phyloP scores from a whole-genome alignment of 1,139 yeast species.

The Spathaspora sp. region DNA sequence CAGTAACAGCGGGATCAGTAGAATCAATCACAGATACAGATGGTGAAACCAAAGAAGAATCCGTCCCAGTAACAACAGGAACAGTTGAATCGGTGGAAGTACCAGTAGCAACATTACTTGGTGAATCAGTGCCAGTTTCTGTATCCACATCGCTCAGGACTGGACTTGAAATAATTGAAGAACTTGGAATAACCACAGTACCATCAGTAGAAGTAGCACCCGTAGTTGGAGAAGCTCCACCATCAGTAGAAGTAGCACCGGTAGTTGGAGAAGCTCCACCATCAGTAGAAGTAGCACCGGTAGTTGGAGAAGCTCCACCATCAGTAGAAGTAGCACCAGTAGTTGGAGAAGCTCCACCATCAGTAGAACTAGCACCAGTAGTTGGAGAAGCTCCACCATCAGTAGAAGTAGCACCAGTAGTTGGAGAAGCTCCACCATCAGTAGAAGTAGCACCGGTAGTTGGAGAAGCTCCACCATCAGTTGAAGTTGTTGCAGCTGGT shows the following conservation, averaged over 20 bases:
- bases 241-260: not conserved
- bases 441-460: not conserved
- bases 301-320: conserved; percentile 6
- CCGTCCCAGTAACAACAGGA: conserved; percentile 1
- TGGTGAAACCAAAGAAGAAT: conserved; percentile 2
- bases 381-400: conserved; percentile 6
- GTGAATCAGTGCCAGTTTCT: not conserved
- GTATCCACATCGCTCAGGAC: not conserved
- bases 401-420: conserved; percentile 6
- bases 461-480: not conserved
- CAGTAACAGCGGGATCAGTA: conserved; percentile 2
- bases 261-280: not conserved
- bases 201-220: not conserved
- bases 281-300: conserved; percentile 5
- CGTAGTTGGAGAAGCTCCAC: conserved; percentile 2
- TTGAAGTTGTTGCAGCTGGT: too few relatives aligned
- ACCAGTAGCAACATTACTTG: conserved; percentile 1
- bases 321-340: conserved; percentile 6
- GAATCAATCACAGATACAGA: not conserved
- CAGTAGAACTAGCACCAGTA: conserved; percentile 8
- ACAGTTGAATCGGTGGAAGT: conserved; percentile 2
- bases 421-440: not conserved
- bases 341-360: conserved; percentile 6
- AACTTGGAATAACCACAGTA: conserved; percentile 1
- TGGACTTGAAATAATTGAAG: conserved; percentile 2